These are phyloP conservation scores for Suillus variegatus DNA, from an alignment of 768 basidiomycete species.

Conservation along the genomic window DNA sequence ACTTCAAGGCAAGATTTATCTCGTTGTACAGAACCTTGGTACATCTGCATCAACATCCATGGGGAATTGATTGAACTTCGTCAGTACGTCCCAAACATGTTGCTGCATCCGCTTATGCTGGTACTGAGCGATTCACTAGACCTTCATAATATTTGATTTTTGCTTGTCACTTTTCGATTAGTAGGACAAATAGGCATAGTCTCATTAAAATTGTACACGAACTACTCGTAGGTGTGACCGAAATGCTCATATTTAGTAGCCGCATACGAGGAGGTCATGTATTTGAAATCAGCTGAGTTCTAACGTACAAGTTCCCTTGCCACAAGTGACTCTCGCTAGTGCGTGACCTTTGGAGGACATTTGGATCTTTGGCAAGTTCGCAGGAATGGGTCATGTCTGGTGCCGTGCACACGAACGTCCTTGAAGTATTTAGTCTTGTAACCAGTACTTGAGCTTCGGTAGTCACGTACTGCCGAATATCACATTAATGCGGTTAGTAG, in stretches of 20 bases:
- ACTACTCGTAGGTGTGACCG: not conserved
- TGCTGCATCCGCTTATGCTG: conserved; percentile 44
- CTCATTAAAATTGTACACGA: not conserved
- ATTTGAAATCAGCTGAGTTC: not conserved
- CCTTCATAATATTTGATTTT: not conserved
- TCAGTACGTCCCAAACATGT: conserved; percentile 41
- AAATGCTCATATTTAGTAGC: not conserved
- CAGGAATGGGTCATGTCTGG: too few species aligned
- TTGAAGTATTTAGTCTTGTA: too few species aligned
- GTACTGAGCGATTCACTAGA: conserved; percentile 31
- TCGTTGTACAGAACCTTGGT: conserved; percentile 55
- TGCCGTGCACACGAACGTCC: too few species aligned
- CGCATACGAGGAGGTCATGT: not conserved
- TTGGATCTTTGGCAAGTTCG: too few species aligned
- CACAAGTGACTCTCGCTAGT: too few species aligned
- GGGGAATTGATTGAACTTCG: conserved; percentile 65
- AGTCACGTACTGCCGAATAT: too few species aligned
- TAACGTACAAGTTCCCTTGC: too few species aligned
- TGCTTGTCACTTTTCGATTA: not conserved
- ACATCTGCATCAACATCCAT: conserved; percentile 32
- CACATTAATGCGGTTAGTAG: too few species aligned
- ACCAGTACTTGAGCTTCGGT: too few species aligned
- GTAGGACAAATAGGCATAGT: not conserved
- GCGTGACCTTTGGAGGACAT: too few species aligned
- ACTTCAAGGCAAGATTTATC: conserved; percentile 32